A percentile compares a stretch with the other conserved stretches of the same genome.
phyloP scores from a whole-genome alignment of 345 rosid genomes.

The Geranium rotundifolium region DNA sequence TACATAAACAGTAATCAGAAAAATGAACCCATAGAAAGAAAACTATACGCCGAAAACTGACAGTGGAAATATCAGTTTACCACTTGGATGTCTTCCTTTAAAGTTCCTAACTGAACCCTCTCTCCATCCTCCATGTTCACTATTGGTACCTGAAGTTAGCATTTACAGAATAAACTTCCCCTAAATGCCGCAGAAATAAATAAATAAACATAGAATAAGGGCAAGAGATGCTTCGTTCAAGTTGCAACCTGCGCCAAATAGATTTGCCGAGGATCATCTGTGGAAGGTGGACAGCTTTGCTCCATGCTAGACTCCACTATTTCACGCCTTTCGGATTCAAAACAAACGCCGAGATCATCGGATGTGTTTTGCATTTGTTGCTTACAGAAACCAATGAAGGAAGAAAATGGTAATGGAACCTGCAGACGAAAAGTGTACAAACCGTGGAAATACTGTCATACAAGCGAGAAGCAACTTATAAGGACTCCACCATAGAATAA shows the following conservation, averaged over 20 bases:
- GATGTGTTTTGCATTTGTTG: slow-evolving; percentile 27
- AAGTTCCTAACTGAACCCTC: slow-evolving; percentile 53
- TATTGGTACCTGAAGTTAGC: slow-evolving; percentile 45
- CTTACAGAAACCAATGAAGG: slow-evolving; percentile 59
- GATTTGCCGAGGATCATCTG: slow-evolving; percentile 39
- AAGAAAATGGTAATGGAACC: slow-evolving; percentile 73
- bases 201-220: not conserved
- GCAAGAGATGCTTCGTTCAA: not conserved
- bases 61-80: slow-evolving; percentile 19
- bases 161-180: not conserved
- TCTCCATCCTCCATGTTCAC: slow-evolving; percentile 54
- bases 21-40: slow-evolving; percentile 1
- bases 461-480: slow-evolving; percentile 8
- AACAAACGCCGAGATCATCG: slow-evolving; percentile 8
- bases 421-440: slow-evolving; percentile 9
- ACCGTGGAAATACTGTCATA: not conserved
- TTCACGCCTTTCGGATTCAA: slow-evolving; percentile 17
- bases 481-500: not conserved
- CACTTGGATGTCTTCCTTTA: slow-evolving; percentile 46
- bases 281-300: slow-evolving; percentile 15
- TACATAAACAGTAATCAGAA: slow-evolving; percentile 8
- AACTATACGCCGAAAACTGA: not conserved
- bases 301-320: slow-evolving; percentile 14
- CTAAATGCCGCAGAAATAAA: not conserved
- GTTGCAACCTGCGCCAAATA: slow-evolving; percentile 72